Evolutionary conservation across 169 alveolate genomes (phyloP).

Genomic region (Babesia caballi): DNA sequence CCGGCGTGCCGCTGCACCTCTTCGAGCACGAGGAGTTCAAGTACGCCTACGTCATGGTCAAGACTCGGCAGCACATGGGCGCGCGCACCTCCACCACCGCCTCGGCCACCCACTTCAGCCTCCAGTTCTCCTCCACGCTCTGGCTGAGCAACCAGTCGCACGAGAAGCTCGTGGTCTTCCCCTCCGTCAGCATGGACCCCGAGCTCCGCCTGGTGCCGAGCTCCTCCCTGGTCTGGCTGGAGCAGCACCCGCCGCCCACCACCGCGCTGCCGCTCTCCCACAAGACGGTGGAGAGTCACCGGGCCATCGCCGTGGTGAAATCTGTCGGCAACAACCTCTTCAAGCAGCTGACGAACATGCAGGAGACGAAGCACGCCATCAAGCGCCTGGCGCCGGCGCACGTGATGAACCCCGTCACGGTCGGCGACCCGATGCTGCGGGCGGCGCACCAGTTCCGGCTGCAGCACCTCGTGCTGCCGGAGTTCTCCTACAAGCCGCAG

Average conservation of each 20-base stretch:
- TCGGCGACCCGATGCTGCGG: background rate
- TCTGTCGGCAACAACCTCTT: constrained; percentile 29
- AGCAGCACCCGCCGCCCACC: background rate
- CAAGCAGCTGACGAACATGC: constrained; percentile 36
- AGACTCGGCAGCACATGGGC: constrained; percentile 23
- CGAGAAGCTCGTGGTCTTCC: constrained; percentile 61
- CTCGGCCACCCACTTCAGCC: constrained; percentile 23
- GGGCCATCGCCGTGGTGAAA: constrained; percentile 7
- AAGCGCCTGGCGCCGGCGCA: constrained; percentile 35
- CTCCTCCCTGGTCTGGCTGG: constrained; percentile 17
- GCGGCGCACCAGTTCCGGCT: constrained; percentile 1
- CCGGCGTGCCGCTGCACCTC: background rate
- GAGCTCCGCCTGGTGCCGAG: constrained; percentile 13
- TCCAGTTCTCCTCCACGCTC: constrained; percentile 51
- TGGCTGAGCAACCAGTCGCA: constrained; percentile 48
- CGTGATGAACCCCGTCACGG: constrained; percentile 1
- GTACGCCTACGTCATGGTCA: constrained; percentile 55
- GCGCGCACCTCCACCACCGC: background rate
- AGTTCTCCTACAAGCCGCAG: constrained; percentile 1
- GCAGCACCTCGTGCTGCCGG: constrained; percentile 47
- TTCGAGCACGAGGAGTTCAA: background rate
- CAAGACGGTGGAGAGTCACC: constrained; percentile 22
- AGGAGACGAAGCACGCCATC: constrained; percentile 19
- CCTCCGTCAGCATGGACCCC: constrained; percentile 24
- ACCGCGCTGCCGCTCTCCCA: constrained; percentile 20